phyloP scores from a whole-genome alignment of 257 asterid species.

The Solanum peruvianum region DNA sequence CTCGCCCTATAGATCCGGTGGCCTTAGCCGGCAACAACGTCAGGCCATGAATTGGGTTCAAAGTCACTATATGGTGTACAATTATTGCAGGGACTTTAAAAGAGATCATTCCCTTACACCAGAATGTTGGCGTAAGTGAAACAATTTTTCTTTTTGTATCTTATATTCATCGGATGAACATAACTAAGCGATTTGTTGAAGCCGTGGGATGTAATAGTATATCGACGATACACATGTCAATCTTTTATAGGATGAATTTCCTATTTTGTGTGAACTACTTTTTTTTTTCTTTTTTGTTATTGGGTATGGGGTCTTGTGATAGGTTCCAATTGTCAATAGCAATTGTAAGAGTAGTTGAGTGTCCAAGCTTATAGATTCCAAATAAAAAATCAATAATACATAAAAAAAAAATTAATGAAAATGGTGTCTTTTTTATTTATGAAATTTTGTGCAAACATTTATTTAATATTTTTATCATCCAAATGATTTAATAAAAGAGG shows the following conservation, averaged over 20 bases:
- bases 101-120: conserved; percentile 81
- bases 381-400: background rate
- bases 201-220: background rate
- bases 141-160: background rate
- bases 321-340: conserved; percentile 24
- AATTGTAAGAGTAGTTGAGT: conserved; percentile 22
- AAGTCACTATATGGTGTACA: conserved; percentile 46
- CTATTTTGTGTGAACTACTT: background rate
- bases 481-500: background rate
- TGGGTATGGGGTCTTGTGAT: conserved; percentile 21
- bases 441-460: background rate
- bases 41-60: conserved; percentile 70
- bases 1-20: conserved; percentile 54
- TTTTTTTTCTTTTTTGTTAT: background rate
- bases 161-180: background rate
- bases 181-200: background rate
- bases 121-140: conserved; percentile 39
- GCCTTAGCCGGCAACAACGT: conserved; percentile 44
- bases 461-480: background rate
- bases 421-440: background rate
- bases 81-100: conserved; percentile 61
- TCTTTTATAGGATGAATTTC: background rate
- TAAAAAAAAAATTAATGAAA: background rate
- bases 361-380: conserved; percentile 21
- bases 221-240: background rate